Conservation (phyloP, 139 green algal species). For the Asterochloris erici region DNA sequence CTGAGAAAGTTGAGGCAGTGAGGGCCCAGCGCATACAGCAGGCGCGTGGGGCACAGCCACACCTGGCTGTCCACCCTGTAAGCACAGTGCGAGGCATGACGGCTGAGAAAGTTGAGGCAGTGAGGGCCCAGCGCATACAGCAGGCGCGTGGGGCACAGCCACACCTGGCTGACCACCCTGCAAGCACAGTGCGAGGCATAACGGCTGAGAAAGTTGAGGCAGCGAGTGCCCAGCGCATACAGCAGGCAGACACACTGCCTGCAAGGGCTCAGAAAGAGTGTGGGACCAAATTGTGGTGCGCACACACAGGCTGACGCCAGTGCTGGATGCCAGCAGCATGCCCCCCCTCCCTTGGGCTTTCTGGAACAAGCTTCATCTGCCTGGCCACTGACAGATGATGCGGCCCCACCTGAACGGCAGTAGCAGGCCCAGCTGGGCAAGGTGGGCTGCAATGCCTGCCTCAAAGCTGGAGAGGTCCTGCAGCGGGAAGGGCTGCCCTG, state of each 20-base stretch:
- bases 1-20: too few species aligned
- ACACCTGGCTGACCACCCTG: constrained; percentile 27
- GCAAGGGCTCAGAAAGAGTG: background rate
- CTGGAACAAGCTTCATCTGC: too few species aligned
- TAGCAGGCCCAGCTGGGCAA: constrained; percentile 78
- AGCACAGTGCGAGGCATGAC: background rate
- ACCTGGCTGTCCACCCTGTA: constrained; percentile 16
- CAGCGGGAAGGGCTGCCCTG: constrained; percentile 44
- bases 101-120: too few species aligned
- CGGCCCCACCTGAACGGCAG: constrained; percentile 41
- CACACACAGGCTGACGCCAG: background rate
- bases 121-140: too few species aligned
- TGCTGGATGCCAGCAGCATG: too few species aligned
- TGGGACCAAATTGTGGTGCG: background rate
- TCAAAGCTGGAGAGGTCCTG: constrained; percentile 21
- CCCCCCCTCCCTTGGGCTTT: too few species aligned
- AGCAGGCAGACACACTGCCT: background rate
- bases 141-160: constrained; percentile 66
- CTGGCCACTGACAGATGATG: too few species aligned
- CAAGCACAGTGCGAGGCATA: background rate
- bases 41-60: constrained; percentile 62
- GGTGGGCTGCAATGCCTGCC: constrained; percentile 54
- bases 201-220: constrained; percentile 1
- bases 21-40: constrained; percentile 51
- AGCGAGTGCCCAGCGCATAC: too few species aligned